A percentile compares a stretch with the other conserved stretches of the same genome.
These are phyloP conservation scores for Candida incommunis DNA, from an alignment of 805 yeast species.

Conservation along the genomic window DNA sequence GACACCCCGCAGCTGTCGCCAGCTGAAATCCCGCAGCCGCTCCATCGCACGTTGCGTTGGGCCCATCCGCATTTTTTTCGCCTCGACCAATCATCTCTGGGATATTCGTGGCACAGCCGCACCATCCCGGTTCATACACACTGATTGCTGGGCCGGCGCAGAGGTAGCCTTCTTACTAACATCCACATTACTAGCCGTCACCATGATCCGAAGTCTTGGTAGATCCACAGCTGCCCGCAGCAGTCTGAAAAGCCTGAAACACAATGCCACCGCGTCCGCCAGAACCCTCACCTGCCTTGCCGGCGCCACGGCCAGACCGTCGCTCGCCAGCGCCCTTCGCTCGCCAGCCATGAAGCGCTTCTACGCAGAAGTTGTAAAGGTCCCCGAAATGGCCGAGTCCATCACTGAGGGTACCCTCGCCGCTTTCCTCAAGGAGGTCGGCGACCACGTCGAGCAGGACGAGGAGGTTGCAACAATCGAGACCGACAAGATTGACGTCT, in stretches of 20 bases:
- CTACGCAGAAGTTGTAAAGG: constrained; percentile 47
- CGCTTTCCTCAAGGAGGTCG: constrained; percentile 46
- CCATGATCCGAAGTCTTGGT: not conserved
- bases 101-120: not conserved
- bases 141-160: not conserved
- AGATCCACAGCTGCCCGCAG: not conserved
- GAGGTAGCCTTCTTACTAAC: not conserved
- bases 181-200: not conserved
- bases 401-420: constrained; percentile 91
- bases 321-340: not conserved
- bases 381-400: constrained; percentile 98
- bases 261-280: constrained; percentile 5
- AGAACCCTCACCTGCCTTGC: constrained; percentile 3
- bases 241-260: constrained; percentile 3
- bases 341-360: constrained; percentile 7
- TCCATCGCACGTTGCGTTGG: not conserved
- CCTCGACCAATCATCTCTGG: not conserved
- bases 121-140: not conserved
- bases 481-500: constrained; percentile 96
- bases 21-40: too few relatives aligned
- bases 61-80: not conserved
- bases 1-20: too few relatives aligned
- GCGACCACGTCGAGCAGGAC: constrained; percentile 76
- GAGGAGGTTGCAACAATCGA: constrained; percentile 94
- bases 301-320: not conserved